A percentile compares a stretch with the other conserved stretches of the same genome.
Evolutionary conservation across 139 green algal genomes (phyloP).

Genomic region (Volvox africanus): DNA sequence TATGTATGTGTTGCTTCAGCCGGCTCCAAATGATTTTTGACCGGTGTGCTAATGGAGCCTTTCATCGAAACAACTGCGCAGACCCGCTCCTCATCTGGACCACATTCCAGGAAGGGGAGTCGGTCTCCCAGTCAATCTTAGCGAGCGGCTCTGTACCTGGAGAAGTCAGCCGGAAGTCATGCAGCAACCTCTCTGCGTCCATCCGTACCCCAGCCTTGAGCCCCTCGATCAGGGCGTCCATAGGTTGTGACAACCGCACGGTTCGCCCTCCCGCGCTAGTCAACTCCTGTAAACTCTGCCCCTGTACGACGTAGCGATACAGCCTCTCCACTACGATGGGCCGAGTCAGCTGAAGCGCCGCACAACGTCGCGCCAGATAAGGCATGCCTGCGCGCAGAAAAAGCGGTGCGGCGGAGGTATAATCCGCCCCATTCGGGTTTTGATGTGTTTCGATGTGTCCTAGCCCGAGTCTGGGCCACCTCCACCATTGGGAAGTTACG

Average conservation of each 20-base stretch:
- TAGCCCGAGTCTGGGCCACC: too few relatives aligned
- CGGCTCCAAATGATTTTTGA: neutral
- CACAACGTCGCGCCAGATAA: conserved; percentile 15
- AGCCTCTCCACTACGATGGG: conserved; percentile 2
- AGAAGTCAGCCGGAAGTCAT: conserved; percentile 43
- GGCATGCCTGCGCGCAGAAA: neutral
- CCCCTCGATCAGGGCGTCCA: conserved; percentile 47
- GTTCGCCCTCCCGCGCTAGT: neutral
- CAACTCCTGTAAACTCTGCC: neutral
- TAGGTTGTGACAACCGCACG: neutral
- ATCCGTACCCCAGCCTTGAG: conserved; percentile 54
- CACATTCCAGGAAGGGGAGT: too few relatives aligned
- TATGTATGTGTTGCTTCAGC: neutral
- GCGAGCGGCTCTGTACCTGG: neutral
- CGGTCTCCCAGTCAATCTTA: neutral
- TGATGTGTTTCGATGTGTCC: neutral
- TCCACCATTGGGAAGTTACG: too few relatives aligned
- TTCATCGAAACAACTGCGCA: neutral
- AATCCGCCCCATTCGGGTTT: neutral
- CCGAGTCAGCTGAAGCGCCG: conserved; percentile 14
- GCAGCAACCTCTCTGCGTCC: conserved; percentile 34
- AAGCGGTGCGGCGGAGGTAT: neutral
- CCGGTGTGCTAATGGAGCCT: neutral
- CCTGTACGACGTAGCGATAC: neutral
- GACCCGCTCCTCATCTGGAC: too few relatives aligned